These are phyloP conservation scores for Glycine soja DNA, from an alignment of 306 rosid genomes.

Conservation along the genomic window DNA sequence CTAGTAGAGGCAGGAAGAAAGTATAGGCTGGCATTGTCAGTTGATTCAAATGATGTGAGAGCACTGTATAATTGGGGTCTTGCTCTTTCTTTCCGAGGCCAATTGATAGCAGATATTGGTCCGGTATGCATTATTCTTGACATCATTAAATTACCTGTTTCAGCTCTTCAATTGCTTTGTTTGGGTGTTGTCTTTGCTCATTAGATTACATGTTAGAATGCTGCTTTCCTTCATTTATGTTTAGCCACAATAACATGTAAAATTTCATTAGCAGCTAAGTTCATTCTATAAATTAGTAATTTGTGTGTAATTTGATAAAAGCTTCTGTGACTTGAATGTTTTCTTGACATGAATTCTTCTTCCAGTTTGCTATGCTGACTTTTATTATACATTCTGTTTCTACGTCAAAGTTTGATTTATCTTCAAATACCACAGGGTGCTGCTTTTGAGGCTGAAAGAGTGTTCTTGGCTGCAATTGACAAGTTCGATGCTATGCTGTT, in stretches of 20 bases:
- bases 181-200: slow-evolving; percentile 15
- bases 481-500: slow-evolving; percentile 94
- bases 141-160: slow-evolving; percentile 31
- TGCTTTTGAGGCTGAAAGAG: slow-evolving; percentile 90
- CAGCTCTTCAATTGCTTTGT: slow-evolving; percentile 29
- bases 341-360: slow-evolving; percentile 41
- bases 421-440: slow-evolving; percentile 70
- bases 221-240: slow-evolving; percentile 34
- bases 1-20: slow-evolving; percentile 94
- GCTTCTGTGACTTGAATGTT: slow-evolving; percentile 23
- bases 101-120: slow-evolving; percentile 89
- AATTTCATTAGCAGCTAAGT: neutral
- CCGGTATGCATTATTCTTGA: slow-evolving; percentile 70
- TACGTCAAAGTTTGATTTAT: slow-evolving; percentile 22
- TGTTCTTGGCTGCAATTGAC: slow-evolving; percentile 95
- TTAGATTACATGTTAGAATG: slow-evolving; percentile 25
- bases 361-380: slow-evolving; percentile 38
- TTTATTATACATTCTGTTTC: slow-evolving; percentile 40
- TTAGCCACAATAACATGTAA: neutral
- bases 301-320: slow-evolving; percentile 38
- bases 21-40: slow-evolving; percentile 87
- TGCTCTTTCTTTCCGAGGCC: slow-evolving; percentile 95
- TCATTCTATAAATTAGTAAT: slow-evolving; percentile 37
- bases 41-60: slow-evolving; percentile 81
- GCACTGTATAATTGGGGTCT: slow-evolving; percentile 98